Conservation (phyloP, 148 eudicot species). For the Chenopodium berlandieri region DNA sequence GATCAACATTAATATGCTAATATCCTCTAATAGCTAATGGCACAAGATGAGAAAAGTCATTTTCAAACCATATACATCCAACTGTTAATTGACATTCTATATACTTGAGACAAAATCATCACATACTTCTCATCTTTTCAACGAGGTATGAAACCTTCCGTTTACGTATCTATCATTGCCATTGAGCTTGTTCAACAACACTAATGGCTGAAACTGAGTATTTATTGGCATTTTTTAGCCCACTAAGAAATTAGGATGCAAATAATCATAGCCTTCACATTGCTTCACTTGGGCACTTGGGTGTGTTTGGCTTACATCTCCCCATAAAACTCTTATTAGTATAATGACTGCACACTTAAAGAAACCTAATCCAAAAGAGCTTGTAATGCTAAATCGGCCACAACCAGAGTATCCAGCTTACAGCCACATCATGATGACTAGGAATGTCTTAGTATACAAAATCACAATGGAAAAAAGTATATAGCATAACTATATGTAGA, state of each 20-base stretch:
- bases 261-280: conserved; percentile 1
- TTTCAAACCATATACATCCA: no score
- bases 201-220: not conserved
- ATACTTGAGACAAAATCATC: not conserved
- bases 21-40: not conserved
- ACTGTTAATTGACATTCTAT: no score
- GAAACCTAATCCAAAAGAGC: no score
- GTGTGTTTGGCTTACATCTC: not conserved
- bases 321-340: no score
- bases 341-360: no score
- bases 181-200: not conserved
- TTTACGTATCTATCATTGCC: not conserved
- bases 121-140: not conserved
- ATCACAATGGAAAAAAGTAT: no score
- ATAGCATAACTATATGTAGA: no score
- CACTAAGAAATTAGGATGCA: not conserved
- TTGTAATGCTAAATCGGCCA: not conserved
- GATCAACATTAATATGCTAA: not conserved
- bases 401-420: not conserved
- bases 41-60: no score
- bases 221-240: not conserved
- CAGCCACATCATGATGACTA: not conserved
- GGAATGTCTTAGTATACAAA: no score
- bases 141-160: not conserved
- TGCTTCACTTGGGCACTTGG: not conserved